Evolutionary conservation across 306 rosid species (phyloP).

Genomic region (Nissolia schottii): DNA sequence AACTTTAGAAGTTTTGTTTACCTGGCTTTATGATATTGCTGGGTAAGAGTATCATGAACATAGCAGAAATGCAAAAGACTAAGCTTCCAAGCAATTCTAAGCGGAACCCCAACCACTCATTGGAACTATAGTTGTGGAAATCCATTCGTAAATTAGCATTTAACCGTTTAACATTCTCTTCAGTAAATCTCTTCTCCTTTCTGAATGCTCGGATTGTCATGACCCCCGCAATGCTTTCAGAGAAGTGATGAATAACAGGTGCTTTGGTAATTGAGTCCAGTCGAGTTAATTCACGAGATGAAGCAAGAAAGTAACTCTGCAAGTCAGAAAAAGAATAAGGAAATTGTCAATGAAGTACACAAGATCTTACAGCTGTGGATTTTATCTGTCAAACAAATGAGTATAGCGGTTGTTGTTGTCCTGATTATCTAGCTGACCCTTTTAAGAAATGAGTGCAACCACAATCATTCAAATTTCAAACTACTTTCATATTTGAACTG

Average conservation of each 20-base stretch:
- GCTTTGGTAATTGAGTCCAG: slow-evolving; percentile 79
- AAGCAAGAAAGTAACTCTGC: slow-evolving; percentile 62
- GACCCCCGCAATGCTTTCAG: slow-evolving; percentile 76
- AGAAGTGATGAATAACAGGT: slow-evolving; percentile 77
- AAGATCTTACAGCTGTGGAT: neutral
- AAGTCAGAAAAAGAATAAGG: neutral
- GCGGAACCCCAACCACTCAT: slow-evolving; percentile 78
- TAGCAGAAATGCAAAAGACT: slow-evolving; percentile 53
- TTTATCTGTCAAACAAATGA: neutral
- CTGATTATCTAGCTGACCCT: neutral
- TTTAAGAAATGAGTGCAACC: neutral
- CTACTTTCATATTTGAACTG: neutral
- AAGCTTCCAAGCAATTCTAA: slow-evolving; percentile 65
- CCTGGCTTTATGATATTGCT: slow-evolving; percentile 68
- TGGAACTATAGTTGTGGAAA: slow-evolving; percentile 69
- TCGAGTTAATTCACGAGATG: slow-evolving; percentile 79
- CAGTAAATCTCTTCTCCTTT: slow-evolving; percentile 40
- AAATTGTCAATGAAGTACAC: neutral
- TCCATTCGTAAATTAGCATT: slow-evolving; percentile 68
- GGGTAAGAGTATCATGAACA: slow-evolving; percentile 76
- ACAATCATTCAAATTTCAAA: neutral
- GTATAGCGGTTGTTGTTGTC: neutral
- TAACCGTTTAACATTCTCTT: slow-evolving; percentile 56
- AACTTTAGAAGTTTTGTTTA: slow-evolving; percentile 7
- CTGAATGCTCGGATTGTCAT: slow-evolving; percentile 72